Conservation (phyloP, 2,329 filamentous ascomycete genomes). For the Alternaria metachromatica region DNA sequence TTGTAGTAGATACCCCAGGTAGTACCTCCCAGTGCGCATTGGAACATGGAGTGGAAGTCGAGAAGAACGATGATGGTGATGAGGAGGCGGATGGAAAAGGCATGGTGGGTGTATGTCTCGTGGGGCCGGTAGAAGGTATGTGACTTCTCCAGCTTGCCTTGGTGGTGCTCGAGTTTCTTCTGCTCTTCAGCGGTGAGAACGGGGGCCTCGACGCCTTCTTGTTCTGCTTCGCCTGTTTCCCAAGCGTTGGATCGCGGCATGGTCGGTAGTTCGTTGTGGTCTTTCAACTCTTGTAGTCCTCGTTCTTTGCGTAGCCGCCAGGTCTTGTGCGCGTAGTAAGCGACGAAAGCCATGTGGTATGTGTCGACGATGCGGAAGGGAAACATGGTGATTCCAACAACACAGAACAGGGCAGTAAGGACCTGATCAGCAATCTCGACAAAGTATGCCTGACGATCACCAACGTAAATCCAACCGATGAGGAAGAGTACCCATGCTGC, state of each 20-base stretch:
- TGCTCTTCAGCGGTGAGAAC: constrained; percentile 72
- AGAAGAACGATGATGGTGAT: constrained; percentile 77
- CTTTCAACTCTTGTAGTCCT: constrained; percentile 65
- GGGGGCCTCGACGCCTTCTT: constrained; percentile 53
- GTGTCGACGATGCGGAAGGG: constrained; percentile 81
- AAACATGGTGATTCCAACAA: constrained; percentile 67
- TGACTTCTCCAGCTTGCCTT: constrained; percentile 78
- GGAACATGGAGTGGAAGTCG: constrained; percentile 79
- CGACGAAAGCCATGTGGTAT: constrained; percentile 85
- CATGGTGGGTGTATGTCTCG: constrained; percentile 81
- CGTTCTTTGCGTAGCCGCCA: constrained; percentile 69
- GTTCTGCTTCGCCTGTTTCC: constrained; percentile 46
- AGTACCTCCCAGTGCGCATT: constrained; percentile 77
- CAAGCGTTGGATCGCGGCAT: constrained; percentile 51
- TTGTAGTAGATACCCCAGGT: constrained; percentile 82
- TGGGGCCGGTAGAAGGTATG: constrained; percentile 91
- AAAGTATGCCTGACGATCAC: constrained; percentile 68
- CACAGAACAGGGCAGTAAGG: constrained; percentile 67
- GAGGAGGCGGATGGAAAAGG: constrained; percentile 77
- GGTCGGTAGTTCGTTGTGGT: constrained; percentile 71
- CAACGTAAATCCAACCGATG: constrained; percentile 87
- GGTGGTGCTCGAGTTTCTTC: constrained; percentile 73
- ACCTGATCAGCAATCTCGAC: constrained; percentile 63
- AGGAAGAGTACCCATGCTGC: constrained; percentile 87
- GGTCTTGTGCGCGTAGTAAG: constrained; percentile 70